Conservation (phyloP, 2,329 filamentous ascomycete genomes). For the Pseudonectria buxi region DNA sequence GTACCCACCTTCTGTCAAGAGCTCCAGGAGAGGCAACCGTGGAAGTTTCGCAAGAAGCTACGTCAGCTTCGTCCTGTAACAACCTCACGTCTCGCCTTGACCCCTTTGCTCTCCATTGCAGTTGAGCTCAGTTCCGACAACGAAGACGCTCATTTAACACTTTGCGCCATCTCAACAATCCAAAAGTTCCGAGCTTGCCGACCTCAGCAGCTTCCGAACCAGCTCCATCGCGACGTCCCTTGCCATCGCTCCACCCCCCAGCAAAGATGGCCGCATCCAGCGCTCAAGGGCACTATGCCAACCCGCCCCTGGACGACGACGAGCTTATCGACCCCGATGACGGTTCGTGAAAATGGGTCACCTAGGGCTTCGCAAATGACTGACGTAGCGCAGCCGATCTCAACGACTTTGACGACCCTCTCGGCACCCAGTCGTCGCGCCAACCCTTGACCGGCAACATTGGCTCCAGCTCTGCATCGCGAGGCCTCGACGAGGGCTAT, state of each 20-base stretch:
- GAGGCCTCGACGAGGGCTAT: constrained; percentile 65
- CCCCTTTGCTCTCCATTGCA: not conserved
- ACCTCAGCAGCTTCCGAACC: too few relatives aligned
- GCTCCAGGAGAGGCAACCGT: constrained; percentile 24
- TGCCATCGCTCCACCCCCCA: constrained; percentile 3
- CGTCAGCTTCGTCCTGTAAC: constrained; percentile 19
- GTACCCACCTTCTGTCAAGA: constrained; percentile 17
- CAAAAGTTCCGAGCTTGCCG: too few relatives aligned
- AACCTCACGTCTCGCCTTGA: constrained; percentile 6
- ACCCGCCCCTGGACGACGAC: constrained; percentile 56
- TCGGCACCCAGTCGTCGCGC: constrained; percentile 61
- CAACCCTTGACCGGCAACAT: constrained; percentile 83
- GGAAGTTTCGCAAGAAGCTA: constrained; percentile 23
- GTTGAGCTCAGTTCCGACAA: too few relatives aligned
- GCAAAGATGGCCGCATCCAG: constrained; percentile 40
- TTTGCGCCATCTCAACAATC: too few relatives aligned
- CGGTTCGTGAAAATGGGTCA: constrained; percentile 40
- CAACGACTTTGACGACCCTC: constrained; percentile 87
- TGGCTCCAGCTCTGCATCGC: constrained; percentile 50
- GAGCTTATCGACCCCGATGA: constrained; percentile 76
- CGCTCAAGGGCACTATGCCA: constrained; percentile 51
- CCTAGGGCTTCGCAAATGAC: constrained; percentile 1
- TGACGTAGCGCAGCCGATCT: constrained; percentile 58
- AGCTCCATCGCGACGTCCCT: not conserved
- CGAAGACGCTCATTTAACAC: too few relatives aligned